A percentile compares a stretch with the other conserved stretches of the same genome.
These are phyloP conservation scores for Verruconis gallopava DNA, from an alignment of 2,329 filamentous ascomycete genomes.

Conservation along the genomic window DNA sequence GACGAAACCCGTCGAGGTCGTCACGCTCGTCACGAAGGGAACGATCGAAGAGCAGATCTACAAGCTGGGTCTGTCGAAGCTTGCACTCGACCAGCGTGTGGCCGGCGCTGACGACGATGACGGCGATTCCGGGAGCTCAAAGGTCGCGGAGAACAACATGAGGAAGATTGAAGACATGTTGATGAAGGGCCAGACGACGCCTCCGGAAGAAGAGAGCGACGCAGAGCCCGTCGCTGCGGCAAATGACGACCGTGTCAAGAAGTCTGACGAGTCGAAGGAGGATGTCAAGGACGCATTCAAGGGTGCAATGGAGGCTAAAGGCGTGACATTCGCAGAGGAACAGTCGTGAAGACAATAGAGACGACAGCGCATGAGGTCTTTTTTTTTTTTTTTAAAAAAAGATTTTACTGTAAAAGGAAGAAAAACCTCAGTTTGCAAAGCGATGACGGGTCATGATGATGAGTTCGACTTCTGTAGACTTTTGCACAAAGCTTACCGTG, in stretches of 20 bases:
- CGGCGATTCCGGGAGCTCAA: conserved; percentile 18
- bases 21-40: conserved; percentile 63
- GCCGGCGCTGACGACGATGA: conserved; percentile 44
- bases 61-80: conserved; percentile 80
- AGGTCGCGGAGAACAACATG: conserved; percentile 30
- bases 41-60: conserved; percentile 93
- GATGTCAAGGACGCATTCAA: conserved; percentile 31
- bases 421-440: too few species aligned
- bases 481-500: too few species aligned
- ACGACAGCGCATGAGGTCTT: not conserved
- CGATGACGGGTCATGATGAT: too few species aligned
- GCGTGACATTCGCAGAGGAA: conserved; percentile 4
- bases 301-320: conserved; percentile 23
- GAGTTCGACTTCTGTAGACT: too few species aligned
- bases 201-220: not conserved
- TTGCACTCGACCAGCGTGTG: conserved; percentile 70
- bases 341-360: conserved; percentile 2
- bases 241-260: conserved; percentile 5
- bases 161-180: conserved; percentile 29
- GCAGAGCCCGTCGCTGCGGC: not conserved
- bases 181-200: conserved; percentile 12
- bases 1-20: conserved; percentile 77
- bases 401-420: too few species aligned
- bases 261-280: conserved; percentile 5
- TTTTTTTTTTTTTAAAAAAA: too few species aligned